phyloP scores from a whole-genome alignment of 768 basidiomycete species.

The Russula sp. region DNA sequence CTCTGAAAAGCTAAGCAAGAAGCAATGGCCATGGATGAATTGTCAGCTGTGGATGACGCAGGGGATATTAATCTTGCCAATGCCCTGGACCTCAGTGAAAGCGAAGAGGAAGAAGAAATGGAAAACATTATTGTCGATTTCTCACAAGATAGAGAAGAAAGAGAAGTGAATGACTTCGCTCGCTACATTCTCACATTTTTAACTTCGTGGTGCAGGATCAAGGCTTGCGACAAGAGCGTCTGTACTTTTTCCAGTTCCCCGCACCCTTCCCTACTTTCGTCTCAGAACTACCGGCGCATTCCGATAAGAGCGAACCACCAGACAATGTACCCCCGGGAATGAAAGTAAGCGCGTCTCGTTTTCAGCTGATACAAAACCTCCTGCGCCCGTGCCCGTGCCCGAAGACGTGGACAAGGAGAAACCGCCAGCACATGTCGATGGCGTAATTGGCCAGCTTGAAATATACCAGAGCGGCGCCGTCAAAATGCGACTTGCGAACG shows the following conservation, averaged over 20 bases:
- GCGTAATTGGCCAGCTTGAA: constrained; percentile 79
- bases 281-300: constrained; percentile 38
- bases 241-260: constrained; percentile 93
- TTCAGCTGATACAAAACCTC: constrained; percentile 56
- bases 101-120: constrained; percentile 75
- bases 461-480: constrained; percentile 82
- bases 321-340: constrained; percentile 25
- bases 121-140: constrained; percentile 78
- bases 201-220: constrained; percentile 42
- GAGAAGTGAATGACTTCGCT: constrained; percentile 40
- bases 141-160: constrained; percentile 41
- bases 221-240: constrained; percentile 54
- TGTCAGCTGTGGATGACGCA: constrained; percentile 24
- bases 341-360: constrained; percentile 60
- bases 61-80: constrained; percentile 50
- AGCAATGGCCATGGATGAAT: constrained; percentile 32
- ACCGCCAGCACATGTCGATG: constrained; percentile 49
- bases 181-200: constrained; percentile 2
- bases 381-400: constrained; percentile 37
- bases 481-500: constrained; percentile 80
- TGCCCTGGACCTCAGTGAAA: constrained; percentile 68
- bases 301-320: constrained; percentile 30
- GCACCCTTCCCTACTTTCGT: constrained; percentile 75
- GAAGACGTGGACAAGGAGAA: constrained; percentile 33
- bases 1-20: constrained; percentile 27